A percentile compares a stretch with the other conserved stretches of the same genome.
Evolutionary conservation across 257 asterid species (phyloP).

Genomic region (Ehretia macrophylla): DNA sequence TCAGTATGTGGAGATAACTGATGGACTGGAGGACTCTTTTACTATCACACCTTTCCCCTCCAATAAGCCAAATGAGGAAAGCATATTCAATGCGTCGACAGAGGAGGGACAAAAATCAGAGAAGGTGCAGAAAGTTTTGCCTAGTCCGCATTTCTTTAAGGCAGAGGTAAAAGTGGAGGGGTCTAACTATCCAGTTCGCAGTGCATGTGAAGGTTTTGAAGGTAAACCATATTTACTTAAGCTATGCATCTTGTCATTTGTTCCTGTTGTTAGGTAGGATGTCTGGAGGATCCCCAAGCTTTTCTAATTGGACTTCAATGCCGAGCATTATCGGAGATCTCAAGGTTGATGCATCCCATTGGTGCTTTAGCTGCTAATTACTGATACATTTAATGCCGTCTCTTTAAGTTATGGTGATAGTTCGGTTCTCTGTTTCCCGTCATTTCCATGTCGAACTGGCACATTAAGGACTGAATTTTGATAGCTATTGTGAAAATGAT

Average conservation of each 20-base stretch:
- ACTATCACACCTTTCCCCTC: constrained; percentile 60
- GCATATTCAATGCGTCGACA: constrained; percentile 21
- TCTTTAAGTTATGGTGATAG: too few relatives aligned
- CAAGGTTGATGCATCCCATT: too few relatives aligned
- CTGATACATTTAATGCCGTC: too few relatives aligned
- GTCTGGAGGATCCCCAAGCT: too few relatives aligned
- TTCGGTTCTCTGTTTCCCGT: too few relatives aligned
- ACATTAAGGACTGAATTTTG: too few relatives aligned
- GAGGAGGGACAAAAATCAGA: constrained; percentile 32
- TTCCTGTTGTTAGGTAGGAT: too few relatives aligned
- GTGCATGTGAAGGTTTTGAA: constrained; percentile 23
- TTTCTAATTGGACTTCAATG: too few relatives aligned
- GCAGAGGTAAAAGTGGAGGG: constrained; percentile 31
- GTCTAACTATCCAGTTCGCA: constrained; percentile 13
- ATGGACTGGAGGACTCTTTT: constrained; percentile 68
- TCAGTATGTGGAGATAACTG: constrained; percentile 87
- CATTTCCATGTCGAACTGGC: too few relatives aligned
- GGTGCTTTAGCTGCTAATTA: too few relatives aligned
- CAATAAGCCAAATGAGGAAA: constrained; percentile 35
- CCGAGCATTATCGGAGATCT: too few relatives aligned
- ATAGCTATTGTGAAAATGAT: too few relatives aligned
- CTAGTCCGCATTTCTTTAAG: constrained; percentile 41
- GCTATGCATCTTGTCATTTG: neutral
- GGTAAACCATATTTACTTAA: constrained; percentile 28
- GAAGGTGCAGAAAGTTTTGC: constrained; percentile 25